Conservation (phyloP, 2,329 filamentous ascomycete species). For the Sphaerostilbella broomeana region DNA sequence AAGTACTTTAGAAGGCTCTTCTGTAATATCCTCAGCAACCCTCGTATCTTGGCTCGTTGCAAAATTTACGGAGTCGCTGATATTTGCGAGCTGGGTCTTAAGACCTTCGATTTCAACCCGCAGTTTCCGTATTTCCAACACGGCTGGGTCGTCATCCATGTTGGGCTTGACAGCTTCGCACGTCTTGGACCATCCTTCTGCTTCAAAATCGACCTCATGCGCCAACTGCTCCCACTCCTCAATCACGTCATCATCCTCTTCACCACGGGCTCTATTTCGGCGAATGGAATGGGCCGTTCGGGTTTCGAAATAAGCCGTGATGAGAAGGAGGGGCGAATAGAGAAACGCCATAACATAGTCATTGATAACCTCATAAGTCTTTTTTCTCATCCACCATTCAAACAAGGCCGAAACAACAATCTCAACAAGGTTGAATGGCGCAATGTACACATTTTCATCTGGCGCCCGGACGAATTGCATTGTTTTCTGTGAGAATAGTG, state of each 20-base stretch:
- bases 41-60: conserved; percentile 8
- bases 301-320: conserved; percentile 69
- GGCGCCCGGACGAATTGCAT: conserved; percentile 95
- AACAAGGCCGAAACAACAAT: conserved; percentile 71
- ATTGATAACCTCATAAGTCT: conserved; percentile 72
- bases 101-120: conserved; percentile 52
- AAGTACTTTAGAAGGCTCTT: not conserved
- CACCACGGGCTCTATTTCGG: conserved; percentile 69
- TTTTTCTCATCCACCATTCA: conserved; percentile 89
- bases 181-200: conserved; percentile 77
- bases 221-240: conserved; percentile 91
- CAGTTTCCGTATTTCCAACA: conserved; percentile 60
- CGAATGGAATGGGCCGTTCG: conserved; percentile 59
- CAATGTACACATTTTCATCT: conserved; percentile 97
- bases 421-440: conserved; percentile 91
- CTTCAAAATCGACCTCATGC: conserved; percentile 68
- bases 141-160: conserved; percentile 69
- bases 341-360: conserved; percentile 80
- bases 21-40: not conserved
- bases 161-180: conserved; percentile 73
- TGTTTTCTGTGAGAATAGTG: conserved; percentile 86
- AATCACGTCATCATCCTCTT: conserved; percentile 79
- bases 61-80: conserved; percentile 22
- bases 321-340: conserved; percentile 75
- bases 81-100: conserved; percentile 39